Conservation (phyloP, 257 asterid species). For the Lavandula angustifolia region DNA sequence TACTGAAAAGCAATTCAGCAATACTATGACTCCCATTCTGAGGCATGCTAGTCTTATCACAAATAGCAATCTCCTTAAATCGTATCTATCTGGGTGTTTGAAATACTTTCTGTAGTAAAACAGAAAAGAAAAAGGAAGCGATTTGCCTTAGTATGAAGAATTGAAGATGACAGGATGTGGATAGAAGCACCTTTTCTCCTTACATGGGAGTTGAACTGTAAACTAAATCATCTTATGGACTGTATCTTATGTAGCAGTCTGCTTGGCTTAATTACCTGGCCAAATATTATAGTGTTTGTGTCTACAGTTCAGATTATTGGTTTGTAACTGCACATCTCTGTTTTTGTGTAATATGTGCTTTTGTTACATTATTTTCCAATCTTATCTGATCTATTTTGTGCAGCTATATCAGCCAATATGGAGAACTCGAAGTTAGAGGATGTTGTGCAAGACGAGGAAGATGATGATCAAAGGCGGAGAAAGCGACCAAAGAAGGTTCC, state of each 20-base stretch:
- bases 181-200: conserved; percentile 10
- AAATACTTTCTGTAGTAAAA: background rate
- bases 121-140: background rate
- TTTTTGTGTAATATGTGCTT: background rate
- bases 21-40: conserved; percentile 1
- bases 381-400: conserved; percentile 24
- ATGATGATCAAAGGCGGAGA: conserved; percentile 92
- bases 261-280: conserved; percentile 15
- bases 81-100: no score
- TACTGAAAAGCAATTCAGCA: conserved; percentile 8
- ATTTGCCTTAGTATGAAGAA: conserved; percentile 24
- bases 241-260: conserved; percentile 9
- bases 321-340: background rate
- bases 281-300: background rate
- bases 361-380: conserved; percentile 7
- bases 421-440: conserved; percentile 84
- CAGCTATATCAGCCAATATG: conserved; percentile 51
- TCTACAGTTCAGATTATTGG: conserved; percentile 11
- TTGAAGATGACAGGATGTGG: conserved; percentile 19
- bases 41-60: background rate
- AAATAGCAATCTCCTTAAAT: no score
- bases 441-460: conserved; percentile 81
- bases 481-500: conserved; percentile 88
- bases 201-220: background rate
- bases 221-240: no score